Conservation (phyloP, 768 basidiomycete species). For the Inosperma sp. region DNA sequence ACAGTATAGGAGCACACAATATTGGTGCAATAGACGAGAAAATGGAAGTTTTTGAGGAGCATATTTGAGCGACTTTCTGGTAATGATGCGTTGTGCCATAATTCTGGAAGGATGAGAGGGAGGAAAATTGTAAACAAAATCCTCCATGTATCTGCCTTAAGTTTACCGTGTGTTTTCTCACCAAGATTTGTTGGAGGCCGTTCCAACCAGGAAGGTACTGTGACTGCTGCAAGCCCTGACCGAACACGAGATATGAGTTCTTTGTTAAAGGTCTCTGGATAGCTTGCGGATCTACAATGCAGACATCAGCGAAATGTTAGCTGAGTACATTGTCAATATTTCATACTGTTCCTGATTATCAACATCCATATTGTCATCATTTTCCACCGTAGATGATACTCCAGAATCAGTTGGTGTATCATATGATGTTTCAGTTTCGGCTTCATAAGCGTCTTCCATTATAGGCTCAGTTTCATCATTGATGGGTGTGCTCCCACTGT, state of each 20-base stretch:
- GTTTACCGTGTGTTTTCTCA: conserved; percentile 21
- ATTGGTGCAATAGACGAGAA: conserved; percentile 7
- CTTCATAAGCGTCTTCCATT: conserved; percentile 1
- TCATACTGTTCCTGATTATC: neutral
- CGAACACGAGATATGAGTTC: neutral
- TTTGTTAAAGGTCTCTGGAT: neutral
- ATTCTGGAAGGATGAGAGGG: conserved; percentile 7
- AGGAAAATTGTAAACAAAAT: conserved; percentile 29
- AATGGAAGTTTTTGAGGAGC: conserved; percentile 5
- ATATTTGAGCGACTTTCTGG: neutral
- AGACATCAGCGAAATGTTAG: neutral
- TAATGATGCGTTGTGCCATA: conserved; percentile 2
- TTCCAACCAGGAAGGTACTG: conserved; percentile 25
- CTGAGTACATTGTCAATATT: neutral
- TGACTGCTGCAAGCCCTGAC: conserved; percentile 16
- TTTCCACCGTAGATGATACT: neutral
- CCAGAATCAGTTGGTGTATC: neutral
- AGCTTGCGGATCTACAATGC: neutral
- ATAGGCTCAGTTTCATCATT: neutral
- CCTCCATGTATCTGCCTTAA: conserved; percentile 36
- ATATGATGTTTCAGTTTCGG: neutral
- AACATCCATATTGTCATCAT: neutral
- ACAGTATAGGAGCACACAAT: conserved; percentile 1
- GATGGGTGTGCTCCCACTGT: neutral
- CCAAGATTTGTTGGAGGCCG: conserved; percentile 20